phyloP scores from a whole-genome alignment of 768 basidiomycete species.

The Boletus subparvulus region DNA sequence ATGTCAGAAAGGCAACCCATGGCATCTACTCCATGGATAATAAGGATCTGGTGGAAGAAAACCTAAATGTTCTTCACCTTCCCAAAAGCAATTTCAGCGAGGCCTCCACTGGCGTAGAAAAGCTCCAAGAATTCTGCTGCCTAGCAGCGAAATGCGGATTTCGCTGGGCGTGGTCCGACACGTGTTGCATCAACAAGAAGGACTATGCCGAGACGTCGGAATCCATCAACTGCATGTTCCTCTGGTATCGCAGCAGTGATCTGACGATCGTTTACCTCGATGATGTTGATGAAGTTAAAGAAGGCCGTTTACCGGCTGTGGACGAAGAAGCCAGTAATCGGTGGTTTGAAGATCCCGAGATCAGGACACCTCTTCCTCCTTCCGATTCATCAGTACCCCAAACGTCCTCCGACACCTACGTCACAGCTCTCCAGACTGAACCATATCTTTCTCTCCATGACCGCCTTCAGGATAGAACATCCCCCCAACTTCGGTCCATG shows the following conservation, averaged over 20 bases:
- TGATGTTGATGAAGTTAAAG: conserved; percentile 25
- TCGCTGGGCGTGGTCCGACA: conserved; percentile 33
- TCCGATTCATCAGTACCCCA: background rate
- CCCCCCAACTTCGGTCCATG: conserved; percentile 6
- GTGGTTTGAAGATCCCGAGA: conserved; percentile 23
- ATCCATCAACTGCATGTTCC: conserved; percentile 32
- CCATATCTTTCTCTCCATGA: conserved; percentile 9
- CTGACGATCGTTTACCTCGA: conserved; percentile 31
- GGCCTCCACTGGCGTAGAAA: conserved; percentile 5
- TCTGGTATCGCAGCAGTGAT: conserved; percentile 27
- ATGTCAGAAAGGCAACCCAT: conserved; percentile 9
- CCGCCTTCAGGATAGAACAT: background rate
- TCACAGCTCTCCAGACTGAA: background rate
- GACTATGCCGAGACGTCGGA: conserved; percentile 26
- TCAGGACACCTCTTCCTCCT: conserved; percentile 10
- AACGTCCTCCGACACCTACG: conserved; percentile 2
- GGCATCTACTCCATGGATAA: conserved; percentile 22
- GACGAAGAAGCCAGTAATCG: background rate
- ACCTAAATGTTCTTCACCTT: background rate
- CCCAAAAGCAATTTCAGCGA: background rate
- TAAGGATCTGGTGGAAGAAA: background rate
- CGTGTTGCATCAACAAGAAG: conserved; percentile 29
- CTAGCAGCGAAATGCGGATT: conserved; percentile 28
- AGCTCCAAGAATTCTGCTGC: conserved; percentile 33
- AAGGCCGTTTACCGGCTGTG: conserved; percentile 11